These are phyloP conservation scores for Candolleomyces eurysporus DNA, from an alignment of 768 basidiomycete species.

Conservation along the genomic window DNA sequence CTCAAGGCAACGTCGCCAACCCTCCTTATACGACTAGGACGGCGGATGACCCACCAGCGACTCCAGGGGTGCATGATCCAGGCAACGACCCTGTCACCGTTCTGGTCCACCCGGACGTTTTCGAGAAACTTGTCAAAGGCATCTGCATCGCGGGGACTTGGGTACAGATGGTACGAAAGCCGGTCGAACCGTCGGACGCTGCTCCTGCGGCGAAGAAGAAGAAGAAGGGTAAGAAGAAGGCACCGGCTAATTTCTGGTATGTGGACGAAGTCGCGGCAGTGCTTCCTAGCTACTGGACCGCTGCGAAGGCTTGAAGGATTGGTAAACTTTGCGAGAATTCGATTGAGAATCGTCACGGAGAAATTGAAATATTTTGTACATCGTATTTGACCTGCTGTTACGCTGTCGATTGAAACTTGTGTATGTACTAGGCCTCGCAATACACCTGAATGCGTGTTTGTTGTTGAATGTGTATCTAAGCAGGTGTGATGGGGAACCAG, in stretches of 20 bases:
- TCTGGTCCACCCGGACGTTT: slow-evolving; percentile 45
- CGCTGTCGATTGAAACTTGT: too few relatives aligned
- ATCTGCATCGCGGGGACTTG: slow-evolving; percentile 66
- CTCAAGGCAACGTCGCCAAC: slow-evolving; percentile 27
- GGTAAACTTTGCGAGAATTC: neutral
- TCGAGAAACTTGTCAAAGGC: slow-evolving; percentile 37
- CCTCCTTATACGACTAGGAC: slow-evolving; percentile 4
- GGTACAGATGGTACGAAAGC: slow-evolving; percentile 57
- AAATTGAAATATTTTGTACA: too few relatives aligned
- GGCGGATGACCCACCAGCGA: slow-evolving; percentile 8
- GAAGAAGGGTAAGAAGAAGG: slow-evolving; percentile 34
- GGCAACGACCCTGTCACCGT: slow-evolving; percentile 58
- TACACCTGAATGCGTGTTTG: too few relatives aligned
- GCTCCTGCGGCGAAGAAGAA: slow-evolving; percentile 28
- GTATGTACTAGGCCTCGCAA: too few relatives aligned
- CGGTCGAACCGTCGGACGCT: slow-evolving; percentile 16
- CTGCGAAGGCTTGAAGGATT: neutral
- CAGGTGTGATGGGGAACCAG: slow-evolving; percentile 43
- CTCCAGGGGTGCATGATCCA: slow-evolving; percentile 44
- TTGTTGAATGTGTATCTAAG: neutral
- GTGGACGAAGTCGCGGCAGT: slow-evolving; percentile 37
- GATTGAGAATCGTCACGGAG: too few relatives aligned
- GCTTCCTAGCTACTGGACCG: slow-evolving; percentile 38
- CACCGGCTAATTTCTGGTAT: slow-evolving; percentile 39
- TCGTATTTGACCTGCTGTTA: too few relatives aligned